Percentiles rank a stretch among this genome's conserved stretches.
Conservation (phyloP, 2,329 filamentous ascomycete genomes). For the Ceratocystis colombiana region DNA sequence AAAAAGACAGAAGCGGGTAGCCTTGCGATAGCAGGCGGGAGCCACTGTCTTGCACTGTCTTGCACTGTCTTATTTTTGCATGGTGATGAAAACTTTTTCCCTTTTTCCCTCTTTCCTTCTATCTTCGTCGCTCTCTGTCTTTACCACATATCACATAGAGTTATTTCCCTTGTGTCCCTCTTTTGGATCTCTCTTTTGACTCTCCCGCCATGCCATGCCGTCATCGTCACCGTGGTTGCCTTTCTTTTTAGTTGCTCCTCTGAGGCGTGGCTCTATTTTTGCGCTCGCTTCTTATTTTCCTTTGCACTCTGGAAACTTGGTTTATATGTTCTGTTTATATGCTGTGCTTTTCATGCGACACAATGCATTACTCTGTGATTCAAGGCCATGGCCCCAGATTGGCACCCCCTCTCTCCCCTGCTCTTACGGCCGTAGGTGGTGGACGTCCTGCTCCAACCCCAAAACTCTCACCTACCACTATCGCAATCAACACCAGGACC, state of each 20-base stretch:
- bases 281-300: not conserved
- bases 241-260: not conserved
- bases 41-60: too few species aligned
- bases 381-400: not conserved
- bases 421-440: not conserved
- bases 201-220: too few species aligned
- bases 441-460: not conserved
- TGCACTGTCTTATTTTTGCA: too few species aligned
- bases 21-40: too few species aligned
- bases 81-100: not conserved
- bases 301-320: not conserved
- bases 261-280: slow-evolving; percentile 12
- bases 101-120: not conserved
- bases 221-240: not conserved
- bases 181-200: too few species aligned
- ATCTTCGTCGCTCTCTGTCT: not conserved
- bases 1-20: not conserved
- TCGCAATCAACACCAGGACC: not conserved
- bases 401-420: not conserved
- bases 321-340: slow-evolving; percentile 5
- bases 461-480: not conserved
- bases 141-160: too few species aligned
- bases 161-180: too few species aligned
- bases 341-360: not conserved
- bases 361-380: not conserved